These are phyloP conservation scores for Trichophyton rubrum DNA, from an alignment of 2,329 filamentous ascomycete species.

Conservation along the genomic window DNA sequence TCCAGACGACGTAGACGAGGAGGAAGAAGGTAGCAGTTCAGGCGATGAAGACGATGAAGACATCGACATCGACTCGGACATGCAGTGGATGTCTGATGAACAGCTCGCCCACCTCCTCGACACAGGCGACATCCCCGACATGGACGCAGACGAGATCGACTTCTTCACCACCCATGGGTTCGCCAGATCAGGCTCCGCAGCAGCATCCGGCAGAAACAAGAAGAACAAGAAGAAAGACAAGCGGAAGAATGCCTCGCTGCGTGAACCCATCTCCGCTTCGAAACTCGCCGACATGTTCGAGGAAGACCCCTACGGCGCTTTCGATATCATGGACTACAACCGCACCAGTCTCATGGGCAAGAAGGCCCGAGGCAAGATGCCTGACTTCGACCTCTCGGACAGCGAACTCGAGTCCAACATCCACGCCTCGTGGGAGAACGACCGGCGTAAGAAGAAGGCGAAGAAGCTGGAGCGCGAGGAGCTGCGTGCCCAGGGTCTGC, in stretches of 20 bases:
- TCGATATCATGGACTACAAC: slow-evolving; percentile 78
- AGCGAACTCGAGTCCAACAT: slow-evolving; percentile 53
- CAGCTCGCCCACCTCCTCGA: slow-evolving; percentile 48
- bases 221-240: not conserved
- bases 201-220: not conserved
- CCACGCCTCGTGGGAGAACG: slow-evolving; percentile 50
- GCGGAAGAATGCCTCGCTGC: not conserved
- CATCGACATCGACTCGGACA: slow-evolving; percentile 21
- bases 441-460: slow-evolving; percentile 57
- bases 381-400: slow-evolving; percentile 49
- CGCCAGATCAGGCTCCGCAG: not conserved
- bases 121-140: slow-evolving; percentile 52
- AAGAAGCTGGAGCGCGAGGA: slow-evolving; percentile 59
- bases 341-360: slow-evolving; percentile 54
- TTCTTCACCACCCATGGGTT: slow-evolving; percentile 34
- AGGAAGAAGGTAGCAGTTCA: not conserved
- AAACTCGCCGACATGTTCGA: slow-evolving; percentile 47
- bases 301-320: slow-evolving; percentile 51
- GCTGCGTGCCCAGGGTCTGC: slow-evolving; percentile 51
- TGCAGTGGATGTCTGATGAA: slow-evolving; percentile 43
- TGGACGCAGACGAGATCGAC: slow-evolving; percentile 47
- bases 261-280: slow-evolving; percentile 30
- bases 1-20: not conserved
- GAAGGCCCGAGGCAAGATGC: slow-evolving; percentile 48
- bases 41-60: slow-evolving; percentile 19